Evolutionary conservation across 2,329 filamentous ascomycete genomes (phyloP).

Genomic region (Fusarium mundagurra): DNA sequence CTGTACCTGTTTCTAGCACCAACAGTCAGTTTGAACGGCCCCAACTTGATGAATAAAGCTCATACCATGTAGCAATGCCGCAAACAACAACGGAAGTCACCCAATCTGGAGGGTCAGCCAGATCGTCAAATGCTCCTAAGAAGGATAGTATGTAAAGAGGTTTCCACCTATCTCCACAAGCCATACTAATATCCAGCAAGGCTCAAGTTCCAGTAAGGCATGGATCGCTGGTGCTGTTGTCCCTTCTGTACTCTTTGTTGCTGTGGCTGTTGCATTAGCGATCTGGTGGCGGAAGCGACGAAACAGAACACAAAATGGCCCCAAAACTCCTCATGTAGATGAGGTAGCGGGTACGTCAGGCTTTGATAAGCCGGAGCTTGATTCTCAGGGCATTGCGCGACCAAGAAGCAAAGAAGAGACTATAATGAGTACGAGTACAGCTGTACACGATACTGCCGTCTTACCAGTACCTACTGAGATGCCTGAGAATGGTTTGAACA

Average conservation of each 20-base stretch:
- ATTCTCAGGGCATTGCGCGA: background rate
- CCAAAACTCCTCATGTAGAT: accelerated
- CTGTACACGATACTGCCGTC: accelerated
- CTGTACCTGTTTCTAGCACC: background rate
- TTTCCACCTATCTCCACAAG: background rate
- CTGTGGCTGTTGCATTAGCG: background rate
- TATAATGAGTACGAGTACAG: too few species aligned
- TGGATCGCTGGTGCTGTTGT: background rate
- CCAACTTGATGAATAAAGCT: background rate
- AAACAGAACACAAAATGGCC: too few species aligned
- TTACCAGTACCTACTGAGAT: background rate
- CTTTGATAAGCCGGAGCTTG: background rate
- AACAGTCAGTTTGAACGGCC: background rate
- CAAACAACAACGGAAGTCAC: background rate
- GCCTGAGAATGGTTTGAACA: background rate
- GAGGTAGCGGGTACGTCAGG: accelerated
- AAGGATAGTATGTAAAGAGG: accelerated
- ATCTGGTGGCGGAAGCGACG: background rate
- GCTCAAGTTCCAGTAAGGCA: background rate
- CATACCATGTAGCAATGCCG: background rate
- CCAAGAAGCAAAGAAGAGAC: background rate
- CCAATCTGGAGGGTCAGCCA: background rate
- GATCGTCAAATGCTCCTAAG: accelerated
- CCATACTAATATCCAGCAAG: background rate
- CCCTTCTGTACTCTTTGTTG: background rate